Evolutionary conservation across 352 stramenopile genomes (phyloP).

Genomic region (Aphanomyces cochlioides): DNA sequence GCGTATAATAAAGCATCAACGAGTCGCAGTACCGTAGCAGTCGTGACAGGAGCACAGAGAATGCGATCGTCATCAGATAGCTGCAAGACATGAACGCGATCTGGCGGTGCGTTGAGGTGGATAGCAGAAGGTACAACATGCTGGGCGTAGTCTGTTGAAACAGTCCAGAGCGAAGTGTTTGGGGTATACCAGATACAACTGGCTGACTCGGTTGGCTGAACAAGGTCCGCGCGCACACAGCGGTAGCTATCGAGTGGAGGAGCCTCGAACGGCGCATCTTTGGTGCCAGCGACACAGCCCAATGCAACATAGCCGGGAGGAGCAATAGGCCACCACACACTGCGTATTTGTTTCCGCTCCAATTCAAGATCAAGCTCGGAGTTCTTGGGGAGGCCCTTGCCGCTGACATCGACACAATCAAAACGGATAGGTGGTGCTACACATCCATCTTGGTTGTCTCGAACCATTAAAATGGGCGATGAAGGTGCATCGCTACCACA

Average conservation of each 20-base stretch:
- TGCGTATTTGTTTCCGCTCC: conserved; percentile 78
- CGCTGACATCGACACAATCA: conserved; percentile 77
- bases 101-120: conserved; percentile 24
- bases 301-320: conserved; percentile 71
- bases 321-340: conserved; percentile 78
- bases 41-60: conserved; percentile 57
- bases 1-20: conserved; percentile 56
- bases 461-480: conserved; percentile 53
- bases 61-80: conserved; percentile 74
- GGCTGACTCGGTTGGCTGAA: conserved; percentile 54
- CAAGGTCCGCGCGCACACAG: conserved; percentile 75
- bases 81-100: conserved; percentile 46
- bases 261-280: conserved; percentile 72
- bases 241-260: conserved; percentile 48
- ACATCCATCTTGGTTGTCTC: conserved; percentile 47
- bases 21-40: conserved; percentile 61
- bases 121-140: conserved; percentile 40
- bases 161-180: conserved; percentile 53
- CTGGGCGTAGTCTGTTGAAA: conserved; percentile 62
- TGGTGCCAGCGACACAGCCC: conserved; percentile 72
- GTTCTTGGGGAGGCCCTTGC: conserved; percentile 75
- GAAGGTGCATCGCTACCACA: conserved; percentile 57
- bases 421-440: conserved; percentile 65
- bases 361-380: conserved; percentile 68
- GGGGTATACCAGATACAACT: conserved; percentile 54